Percentiles rank a stretch among this genome's conserved stretches.
These are phyloP conservation scores for Apostasia ramifera DNA, from an alignment of 106 monocot species.

Conservation along the genomic window DNA sequence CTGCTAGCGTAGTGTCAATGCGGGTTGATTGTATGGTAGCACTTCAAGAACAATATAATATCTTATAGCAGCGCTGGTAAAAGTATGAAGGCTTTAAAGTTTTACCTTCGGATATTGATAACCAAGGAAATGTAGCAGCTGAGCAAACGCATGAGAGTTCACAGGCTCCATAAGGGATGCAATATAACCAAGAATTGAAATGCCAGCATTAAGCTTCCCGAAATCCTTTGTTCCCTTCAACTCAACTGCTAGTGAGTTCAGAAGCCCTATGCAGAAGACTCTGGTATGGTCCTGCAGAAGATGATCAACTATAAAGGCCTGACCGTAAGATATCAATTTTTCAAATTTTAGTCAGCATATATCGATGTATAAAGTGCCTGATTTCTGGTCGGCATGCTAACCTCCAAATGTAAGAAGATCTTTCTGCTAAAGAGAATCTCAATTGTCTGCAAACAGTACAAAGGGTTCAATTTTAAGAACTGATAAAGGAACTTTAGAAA, in stretches of 20 bases:
- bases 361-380: neutral
- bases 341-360: neutral
- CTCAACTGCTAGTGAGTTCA: conserved; percentile 63
- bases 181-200: conserved; percentile 89
- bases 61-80: no score
- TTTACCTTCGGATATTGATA: conserved; percentile 93
- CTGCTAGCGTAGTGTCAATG: no score
- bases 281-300: conserved; percentile 19
- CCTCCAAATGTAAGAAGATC: conserved; percentile 69
- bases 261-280: conserved; percentile 39
- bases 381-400: conserved; percentile 19
- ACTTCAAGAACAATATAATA: neutral
- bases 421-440: conserved; percentile 87
- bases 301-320: neutral
- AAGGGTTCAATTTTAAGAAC: neutral
- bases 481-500: neutral
- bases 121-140: conserved; percentile 60
- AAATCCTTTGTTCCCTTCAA: conserved; percentile 91
- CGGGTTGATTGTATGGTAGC: no score
- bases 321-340: neutral
- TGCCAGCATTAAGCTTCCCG: conserved; percentile 64
- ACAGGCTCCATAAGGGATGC: conserved; percentile 44
- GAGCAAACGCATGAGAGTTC: conserved; percentile 44
- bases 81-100: neutral
- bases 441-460: conserved; percentile 65